phyloP scores from a whole-genome alignment of 768 basidiomycete species.

The Kondoa malvinella region DNA sequence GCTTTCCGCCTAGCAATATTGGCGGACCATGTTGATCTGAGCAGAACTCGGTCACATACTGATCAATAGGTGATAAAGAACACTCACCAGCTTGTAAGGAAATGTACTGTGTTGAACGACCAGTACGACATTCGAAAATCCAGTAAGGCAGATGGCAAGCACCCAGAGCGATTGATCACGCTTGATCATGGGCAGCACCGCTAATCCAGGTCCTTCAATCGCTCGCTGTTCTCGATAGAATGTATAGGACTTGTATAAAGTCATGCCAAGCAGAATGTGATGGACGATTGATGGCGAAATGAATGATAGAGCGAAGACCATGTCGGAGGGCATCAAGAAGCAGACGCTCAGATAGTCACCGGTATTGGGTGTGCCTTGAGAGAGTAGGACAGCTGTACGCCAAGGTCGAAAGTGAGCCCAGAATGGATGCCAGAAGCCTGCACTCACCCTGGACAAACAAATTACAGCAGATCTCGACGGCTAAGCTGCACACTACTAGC shows the following conservation, averaged over 20 bases:
- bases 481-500: not conserved
- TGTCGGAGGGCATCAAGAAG: not conserved
- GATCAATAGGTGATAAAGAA: not conserved
- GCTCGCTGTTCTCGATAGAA: not conserved
- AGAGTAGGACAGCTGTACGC: not conserved
- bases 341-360: not conserved
- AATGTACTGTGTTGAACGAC: not conserved
- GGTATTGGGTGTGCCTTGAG: too few species aligned
- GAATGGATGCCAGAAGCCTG: not conserved
- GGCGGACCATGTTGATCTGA: not conserved
- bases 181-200: not conserved
- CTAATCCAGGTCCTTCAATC: not conserved
- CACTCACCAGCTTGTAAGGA: not conserved
- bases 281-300: not conserved
- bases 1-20: not conserved
- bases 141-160: not conserved
- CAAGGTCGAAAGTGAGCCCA: not conserved
- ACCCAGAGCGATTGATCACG: not conserved
- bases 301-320: not conserved
- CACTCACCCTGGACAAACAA: not conserved
- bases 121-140: not conserved
- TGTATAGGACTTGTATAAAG: not conserved
- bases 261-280: conserved; percentile 4
- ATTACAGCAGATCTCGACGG: not conserved
- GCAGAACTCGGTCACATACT: not conserved